Base-by-base conservation (phyloP, 1,284 basidiomycete species). In the Ustilago nuda region DNA sequence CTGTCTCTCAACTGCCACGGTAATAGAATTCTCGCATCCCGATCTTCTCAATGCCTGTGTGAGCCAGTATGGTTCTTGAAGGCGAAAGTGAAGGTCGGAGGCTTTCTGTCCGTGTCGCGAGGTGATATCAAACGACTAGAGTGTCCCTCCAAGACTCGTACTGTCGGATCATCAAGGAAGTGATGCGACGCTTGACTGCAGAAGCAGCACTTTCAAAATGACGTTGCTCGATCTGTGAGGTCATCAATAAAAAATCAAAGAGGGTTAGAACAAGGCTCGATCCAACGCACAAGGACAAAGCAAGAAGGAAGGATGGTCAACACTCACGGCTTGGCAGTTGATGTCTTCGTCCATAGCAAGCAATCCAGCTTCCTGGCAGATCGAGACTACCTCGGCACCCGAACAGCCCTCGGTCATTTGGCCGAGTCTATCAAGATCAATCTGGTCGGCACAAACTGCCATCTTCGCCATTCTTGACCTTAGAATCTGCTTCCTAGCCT, bases 311-410 rank as follows among this genome's bases (percentile, higher is more conserved):
- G 9, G 11, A 32, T 17, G 54, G 23, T 19, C 15, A 33, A 9
- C 27, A 83, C 92, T 83, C 76, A 96, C 95, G 80, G 88, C 89
- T 41, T 90, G 88, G 5, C 93, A 91, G 67, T 93, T 86, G 30
- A 98, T 91, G 84, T 97, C 90, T 72, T 90, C 89, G 80, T 93
- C 91, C 93, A 97, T 96, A 0, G 95, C 93, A 45, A 92, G 85
- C 75, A 99, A 86, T 0, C 96, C 97, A 2, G 97, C 97, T 86
- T 99, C 96, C 87, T 99, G 97, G 84, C 95, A 98, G 56, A 99
- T 89, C 1, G 92, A 91, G 7, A 91, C 90, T 33, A 99, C 91
- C 84, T 99, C 97, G 7, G 97, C 97, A 11, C 97, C 97, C 12
- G 96, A 98, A 84, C 94, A 99, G 0, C 96, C 97, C 11, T 93